Evolutionary conservation across 2,329 filamentous ascomycete species (phyloP).

Genomic region (Pseudogymnoascus sp.): DNA sequence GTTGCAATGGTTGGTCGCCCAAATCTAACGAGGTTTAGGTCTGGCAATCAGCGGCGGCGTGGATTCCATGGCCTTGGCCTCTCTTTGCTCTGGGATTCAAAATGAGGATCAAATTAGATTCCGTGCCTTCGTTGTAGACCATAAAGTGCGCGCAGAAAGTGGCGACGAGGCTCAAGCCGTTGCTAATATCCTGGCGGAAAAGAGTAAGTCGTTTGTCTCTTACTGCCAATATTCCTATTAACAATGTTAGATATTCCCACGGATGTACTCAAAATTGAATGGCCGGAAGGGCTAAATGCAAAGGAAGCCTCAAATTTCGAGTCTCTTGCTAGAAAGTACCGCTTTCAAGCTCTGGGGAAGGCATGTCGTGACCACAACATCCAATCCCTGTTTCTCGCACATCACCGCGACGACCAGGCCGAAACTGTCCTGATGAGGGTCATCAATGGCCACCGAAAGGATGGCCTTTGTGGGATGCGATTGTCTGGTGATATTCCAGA

Average conservation of each 20-base stretch:
- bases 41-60: constrained; percentile 87
- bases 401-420: constrained; percentile 85
- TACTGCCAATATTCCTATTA: neutral
- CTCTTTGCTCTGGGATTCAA: constrained; percentile 50
- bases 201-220: neutral
- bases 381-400: constrained; percentile 63
- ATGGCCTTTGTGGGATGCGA: constrained; percentile 66
- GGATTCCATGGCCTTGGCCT: constrained; percentile 94
- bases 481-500: constrained; percentile 67
- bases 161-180: constrained; percentile 45
- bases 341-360: constrained; percentile 64
- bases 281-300: constrained; percentile 38
- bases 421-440: constrained; percentile 84
- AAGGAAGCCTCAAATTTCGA: constrained; percentile 60
- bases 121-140: constrained; percentile 48
- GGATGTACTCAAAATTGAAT: constrained; percentile 37
- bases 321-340: constrained; percentile 61
- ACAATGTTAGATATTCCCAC: constrained; percentile 22
- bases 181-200: constrained; percentile 21
- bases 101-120: constrained; percentile 29
- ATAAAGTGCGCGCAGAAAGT: constrained; percentile 48
- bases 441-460: constrained; percentile 55
- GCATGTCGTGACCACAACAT: constrained; percentile 48
- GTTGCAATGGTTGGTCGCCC: neutral
- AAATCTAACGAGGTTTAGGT: constrained; percentile 35